phyloP scores from a whole-genome alignment of 2,329 filamentous ascomycete genomes.

The Tolypocladium nubicola region DNA sequence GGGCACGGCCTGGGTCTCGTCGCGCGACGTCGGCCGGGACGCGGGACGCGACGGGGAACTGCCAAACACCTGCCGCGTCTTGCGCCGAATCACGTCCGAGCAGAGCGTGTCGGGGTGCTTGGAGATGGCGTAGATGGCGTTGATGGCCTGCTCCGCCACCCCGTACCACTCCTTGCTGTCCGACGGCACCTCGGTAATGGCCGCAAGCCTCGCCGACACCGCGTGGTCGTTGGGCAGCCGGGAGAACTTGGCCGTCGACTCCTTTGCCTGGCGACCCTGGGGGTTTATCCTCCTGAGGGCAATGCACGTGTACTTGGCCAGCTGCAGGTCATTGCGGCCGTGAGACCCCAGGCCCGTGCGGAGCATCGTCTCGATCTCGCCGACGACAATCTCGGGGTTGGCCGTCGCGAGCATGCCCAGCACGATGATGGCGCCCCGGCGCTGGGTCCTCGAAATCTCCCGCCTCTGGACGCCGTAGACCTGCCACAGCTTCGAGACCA shows the following conservation, averaged over 20 bases:
- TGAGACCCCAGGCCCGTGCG: slow-evolving; percentile 76
- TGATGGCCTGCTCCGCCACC: slow-evolving; percentile 90
- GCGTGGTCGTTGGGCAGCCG: slow-evolving; percentile 88
- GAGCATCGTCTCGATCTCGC: slow-evolving; percentile 90
- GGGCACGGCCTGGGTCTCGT: slow-evolving; percentile 26
- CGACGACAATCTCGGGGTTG: slow-evolving; percentile 83
- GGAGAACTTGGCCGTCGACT: slow-evolving; percentile 56
- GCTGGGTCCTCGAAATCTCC: slow-evolving; percentile 84
- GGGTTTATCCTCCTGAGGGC: slow-evolving; percentile 87
- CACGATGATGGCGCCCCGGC: slow-evolving; percentile 89
- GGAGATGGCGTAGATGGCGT: slow-evolving; percentile 86
- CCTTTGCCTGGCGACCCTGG: slow-evolving; percentile 67
- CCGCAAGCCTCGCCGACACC: slow-evolving; percentile 68
- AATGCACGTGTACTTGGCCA: slow-evolving; percentile 93
- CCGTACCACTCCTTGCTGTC: slow-evolving; percentile 95
- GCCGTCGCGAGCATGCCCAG: slow-evolving; percentile 93
- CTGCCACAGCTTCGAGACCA: slow-evolving; percentile 91
- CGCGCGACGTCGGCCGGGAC: slow-evolving; percentile 32
- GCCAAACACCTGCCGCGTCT: slow-evolving; percentile 72
- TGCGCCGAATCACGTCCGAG: slow-evolving; percentile 79
- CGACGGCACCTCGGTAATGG: slow-evolving; percentile 75
- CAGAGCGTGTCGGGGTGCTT: slow-evolving; percentile 91
- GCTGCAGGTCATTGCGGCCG: slow-evolving; percentile 71
- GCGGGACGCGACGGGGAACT: slow-evolving; percentile 23
- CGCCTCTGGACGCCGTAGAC: slow-evolving; percentile 91